A percentile compares a stretch with the other conserved stretches of the same genome.
Conservation (phyloP, 768 basidiomycete genomes). For the Gelatoporia subvermispora region DNA sequence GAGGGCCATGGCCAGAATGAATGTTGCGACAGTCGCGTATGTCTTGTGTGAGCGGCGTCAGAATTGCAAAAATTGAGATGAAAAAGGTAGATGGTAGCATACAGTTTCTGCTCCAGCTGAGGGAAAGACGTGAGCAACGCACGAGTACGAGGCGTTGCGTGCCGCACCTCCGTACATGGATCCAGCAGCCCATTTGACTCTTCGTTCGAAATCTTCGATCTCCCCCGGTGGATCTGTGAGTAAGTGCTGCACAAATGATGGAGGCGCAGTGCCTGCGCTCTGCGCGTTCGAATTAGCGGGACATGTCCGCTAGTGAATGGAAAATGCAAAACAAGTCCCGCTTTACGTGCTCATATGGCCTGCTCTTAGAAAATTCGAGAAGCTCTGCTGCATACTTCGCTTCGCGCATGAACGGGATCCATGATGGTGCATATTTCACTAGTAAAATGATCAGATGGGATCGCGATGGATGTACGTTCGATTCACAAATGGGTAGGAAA, state of each 20-base stretch:
- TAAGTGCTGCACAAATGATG: constrained; percentile 12
- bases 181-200: constrained; percentile 6
- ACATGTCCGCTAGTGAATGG: no score
- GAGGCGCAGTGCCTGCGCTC: constrained; percentile 10
- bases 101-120: constrained; percentile 14
- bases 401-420: constrained; percentile 23
- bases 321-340: constrained; percentile 12
- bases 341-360: constrained; percentile 20
- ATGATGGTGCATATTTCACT: constrained; percentile 19
- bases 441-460: constrained; percentile 8
- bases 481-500: constrained; percentile 7
- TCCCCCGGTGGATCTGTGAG: constrained; percentile 17
- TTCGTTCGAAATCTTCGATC: background rate
- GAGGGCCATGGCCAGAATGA: constrained; percentile 31
- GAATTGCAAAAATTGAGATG: constrained; percentile 38
- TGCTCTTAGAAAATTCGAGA: constrained; percentile 6
- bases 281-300: background rate
- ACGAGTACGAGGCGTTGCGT: background rate
- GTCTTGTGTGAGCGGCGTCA: constrained; percentile 10
- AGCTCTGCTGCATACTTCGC: constrained; percentile 10
- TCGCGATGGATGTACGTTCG: no score
- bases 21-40: constrained; percentile 20
- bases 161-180: constrained; percentile 8
- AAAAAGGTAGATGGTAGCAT: background rate
- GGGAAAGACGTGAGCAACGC: background rate